A percentile compares a stretch with the other conserved stretches of the same genome.
phyloP scores from a whole-genome alignment of 1,139 yeast species.

The Sugiyamaella paludigena region DNA sequence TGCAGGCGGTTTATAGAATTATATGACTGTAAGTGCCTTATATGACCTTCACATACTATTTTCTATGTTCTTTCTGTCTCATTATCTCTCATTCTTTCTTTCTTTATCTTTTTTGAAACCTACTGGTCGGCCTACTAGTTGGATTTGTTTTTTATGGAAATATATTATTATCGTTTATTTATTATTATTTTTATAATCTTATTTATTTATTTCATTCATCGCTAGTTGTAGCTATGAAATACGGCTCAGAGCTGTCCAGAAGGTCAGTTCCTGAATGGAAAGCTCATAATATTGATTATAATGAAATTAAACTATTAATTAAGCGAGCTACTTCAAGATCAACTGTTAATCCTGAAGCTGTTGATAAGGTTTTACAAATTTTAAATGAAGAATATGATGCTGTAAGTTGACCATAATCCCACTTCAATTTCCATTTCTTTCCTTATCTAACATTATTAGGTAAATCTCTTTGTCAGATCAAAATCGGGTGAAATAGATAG shows the following conservation, averaged over 20 bases:
- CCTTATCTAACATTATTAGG: neutral
- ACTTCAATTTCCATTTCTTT: neutral
- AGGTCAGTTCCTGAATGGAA: constrained; percentile 89
- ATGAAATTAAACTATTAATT: constrained; percentile 64
- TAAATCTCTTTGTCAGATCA: constrained; percentile 55
- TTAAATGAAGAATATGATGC: constrained; percentile 56
- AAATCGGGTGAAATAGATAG: constrained; percentile 61
- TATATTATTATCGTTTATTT: neutral
- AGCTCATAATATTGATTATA: constrained; percentile 77
- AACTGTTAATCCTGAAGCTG: constrained; percentile 38
- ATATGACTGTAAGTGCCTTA: no score
- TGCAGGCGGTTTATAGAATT: no score
- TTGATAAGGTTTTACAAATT: constrained; percentile 68
- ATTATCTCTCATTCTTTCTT: no score
- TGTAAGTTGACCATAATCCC: constrained; percentile 44
- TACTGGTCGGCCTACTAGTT: neutral
- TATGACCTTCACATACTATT: no score
- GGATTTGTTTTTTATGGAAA: neutral
- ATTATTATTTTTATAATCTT: neutral
- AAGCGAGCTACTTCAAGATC: constrained; percentile 46
- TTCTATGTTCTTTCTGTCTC: no score
- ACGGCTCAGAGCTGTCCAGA: constrained; percentile 70
- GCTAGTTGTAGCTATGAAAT: constrained; percentile 58
- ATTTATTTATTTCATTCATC: neutral
- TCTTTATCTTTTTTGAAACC: no score